These are phyloP conservation scores for Cryptococcus depauperatus DNA, from an alignment of 1,284 basidiomycete species.

Conservation along the genomic window DNA sequence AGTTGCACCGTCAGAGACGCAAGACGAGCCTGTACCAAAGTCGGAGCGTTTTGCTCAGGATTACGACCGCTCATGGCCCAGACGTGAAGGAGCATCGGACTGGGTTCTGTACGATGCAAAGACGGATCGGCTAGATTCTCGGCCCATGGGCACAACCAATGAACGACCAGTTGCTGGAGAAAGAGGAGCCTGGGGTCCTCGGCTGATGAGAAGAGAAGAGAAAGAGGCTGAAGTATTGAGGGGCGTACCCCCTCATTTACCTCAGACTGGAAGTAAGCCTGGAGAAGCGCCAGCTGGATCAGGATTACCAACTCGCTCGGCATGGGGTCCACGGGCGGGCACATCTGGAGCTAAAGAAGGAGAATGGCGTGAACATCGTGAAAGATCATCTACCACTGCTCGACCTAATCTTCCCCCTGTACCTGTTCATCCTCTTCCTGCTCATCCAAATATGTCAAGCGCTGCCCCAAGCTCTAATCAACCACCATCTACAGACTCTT, in stretches of 20 bases:
- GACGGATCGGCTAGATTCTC: slow-evolving; percentile 51
- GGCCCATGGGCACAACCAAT: background rate
- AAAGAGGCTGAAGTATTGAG: slow-evolving; percentile 32
- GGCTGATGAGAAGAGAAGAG: background rate
- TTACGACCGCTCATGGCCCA: slow-evolving; percentile 87
- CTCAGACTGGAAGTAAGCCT: too few species aligned
- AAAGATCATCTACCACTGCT: too few species aligned
- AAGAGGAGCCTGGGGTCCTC: background rate
- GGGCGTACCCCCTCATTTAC: slow-evolving; percentile 53
- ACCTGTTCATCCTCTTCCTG: background rate
- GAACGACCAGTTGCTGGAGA: background rate
- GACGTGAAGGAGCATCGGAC: slow-evolving; percentile 23
- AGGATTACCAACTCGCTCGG: too few species aligned
- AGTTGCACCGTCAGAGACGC: slow-evolving; percentile 1
- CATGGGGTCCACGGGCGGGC: too few species aligned
- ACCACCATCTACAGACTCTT: slow-evolving; percentile 2
- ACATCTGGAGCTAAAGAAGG: too few species aligned
- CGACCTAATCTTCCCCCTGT: background rate
- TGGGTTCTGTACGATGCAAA: slow-evolving; percentile 81
- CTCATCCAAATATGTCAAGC: too few species aligned
- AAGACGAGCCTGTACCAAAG: slow-evolving; percentile 35
- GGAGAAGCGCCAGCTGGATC: too few species aligned
- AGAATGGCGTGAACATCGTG: too few species aligned
- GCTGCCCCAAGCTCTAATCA: slow-evolving; percentile 15
- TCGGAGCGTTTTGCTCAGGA: slow-evolving; percentile 55